Conservation (phyloP, 768 basidiomycete species). For the Candolleomyces eurysporus region DNA sequence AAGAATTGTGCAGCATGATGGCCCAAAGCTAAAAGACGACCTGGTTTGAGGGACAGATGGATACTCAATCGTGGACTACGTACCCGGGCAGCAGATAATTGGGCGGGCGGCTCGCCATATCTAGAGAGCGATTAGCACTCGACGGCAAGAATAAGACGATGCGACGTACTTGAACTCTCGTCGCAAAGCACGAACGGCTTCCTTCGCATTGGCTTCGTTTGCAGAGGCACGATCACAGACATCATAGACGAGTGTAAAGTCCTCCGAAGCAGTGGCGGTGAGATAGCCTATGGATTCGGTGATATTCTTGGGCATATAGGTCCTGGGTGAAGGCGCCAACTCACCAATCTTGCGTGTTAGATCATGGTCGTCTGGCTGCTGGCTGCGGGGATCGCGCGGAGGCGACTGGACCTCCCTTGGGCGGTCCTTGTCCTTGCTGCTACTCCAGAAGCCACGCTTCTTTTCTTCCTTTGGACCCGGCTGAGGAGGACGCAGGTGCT, state of each 20-base stretch:
- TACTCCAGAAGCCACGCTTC: slow-evolving; percentile 55
- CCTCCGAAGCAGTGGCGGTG: slow-evolving; percentile 76
- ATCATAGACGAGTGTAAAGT: slow-evolving; percentile 79
- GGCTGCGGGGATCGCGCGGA: slow-evolving; percentile 24
- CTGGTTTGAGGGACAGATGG: slow-evolving; percentile 1
- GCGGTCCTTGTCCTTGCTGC: slow-evolving; percentile 31
- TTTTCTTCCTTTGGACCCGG: slow-evolving; percentile 33
- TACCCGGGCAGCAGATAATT: slow-evolving; percentile 75
- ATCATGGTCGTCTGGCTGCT: slow-evolving; percentile 45
- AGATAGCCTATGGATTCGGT: slow-evolving; percentile 52
- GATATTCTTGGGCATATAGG: background rate
- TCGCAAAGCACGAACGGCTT: slow-evolving; percentile 78
- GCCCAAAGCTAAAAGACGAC: slow-evolving; percentile 94
- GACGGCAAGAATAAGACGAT: background rate
- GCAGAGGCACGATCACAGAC: slow-evolving; percentile 82
- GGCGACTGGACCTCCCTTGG: slow-evolving; percentile 28
- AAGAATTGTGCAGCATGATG: slow-evolving; percentile 83
- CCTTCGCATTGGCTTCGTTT: slow-evolving; percentile 73
- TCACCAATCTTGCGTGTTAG: slow-evolving; percentile 73
- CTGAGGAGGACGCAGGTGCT: too few species aligned
- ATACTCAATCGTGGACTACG: slow-evolving; percentile 20
- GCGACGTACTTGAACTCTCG: slow-evolving; percentile 77
- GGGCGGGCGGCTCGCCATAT: slow-evolving; percentile 72
- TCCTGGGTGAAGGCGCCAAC: slow-evolving; percentile 8
- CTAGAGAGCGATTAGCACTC: slow-evolving; percentile 29